Base-by-base conservation (phyloP, 208 protist species). In the Crithidia thermophila region DNA sequence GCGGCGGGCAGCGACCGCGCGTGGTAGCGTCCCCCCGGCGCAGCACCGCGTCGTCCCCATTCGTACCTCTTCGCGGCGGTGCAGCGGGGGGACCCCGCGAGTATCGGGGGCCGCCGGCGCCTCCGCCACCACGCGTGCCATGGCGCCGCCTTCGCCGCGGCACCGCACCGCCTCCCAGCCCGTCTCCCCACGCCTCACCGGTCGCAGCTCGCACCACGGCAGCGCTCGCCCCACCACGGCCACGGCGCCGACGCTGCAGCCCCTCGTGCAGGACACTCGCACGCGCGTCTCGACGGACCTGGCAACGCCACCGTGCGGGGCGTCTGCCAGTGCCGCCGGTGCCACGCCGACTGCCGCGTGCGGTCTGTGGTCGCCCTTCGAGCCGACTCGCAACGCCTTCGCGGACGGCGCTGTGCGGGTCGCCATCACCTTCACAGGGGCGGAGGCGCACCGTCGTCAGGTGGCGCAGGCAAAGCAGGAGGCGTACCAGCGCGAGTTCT, bases 401-500 rank as follows among this genome's bases (percentile, higher is more conserved):
- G 52, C 52, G 18, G 61, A 58, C 13, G 61, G 68, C 10, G 75
- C 68, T 9, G 75, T 76, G 28, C 52, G 52, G 9, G 75, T 81
- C 2, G 33, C 27, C 0, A 6, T 82, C 39, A 61, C 45, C 8
- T 81, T 78, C 51, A 51, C 37, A 9, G 76, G 76, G 7, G 39
- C 47, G 14, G 75, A 75, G 37, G 75, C 75, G 31, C 64, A 67
- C 23, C 68, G 63, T 18, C 69, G 61, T 11, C 75, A 64, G 23
- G 46, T 31, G 13, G 51, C 59, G n/a, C 60, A 72, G 31, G 37
- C 33, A 43, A 34, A 40, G 37, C 47, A 71, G 28, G 53, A 59
- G 25, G 66, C 50, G 25, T 69, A 77, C 36, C 60, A 65, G 42
- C 67, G 62, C 6, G 60, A 80, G 67, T 74, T 77, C 37, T 93